Evolutionary conservation across 345 rosid genomes (phyloP), one percentile per base, ranked within the genome.

Genomic region (Dipteronia dyeriana): DNA sequence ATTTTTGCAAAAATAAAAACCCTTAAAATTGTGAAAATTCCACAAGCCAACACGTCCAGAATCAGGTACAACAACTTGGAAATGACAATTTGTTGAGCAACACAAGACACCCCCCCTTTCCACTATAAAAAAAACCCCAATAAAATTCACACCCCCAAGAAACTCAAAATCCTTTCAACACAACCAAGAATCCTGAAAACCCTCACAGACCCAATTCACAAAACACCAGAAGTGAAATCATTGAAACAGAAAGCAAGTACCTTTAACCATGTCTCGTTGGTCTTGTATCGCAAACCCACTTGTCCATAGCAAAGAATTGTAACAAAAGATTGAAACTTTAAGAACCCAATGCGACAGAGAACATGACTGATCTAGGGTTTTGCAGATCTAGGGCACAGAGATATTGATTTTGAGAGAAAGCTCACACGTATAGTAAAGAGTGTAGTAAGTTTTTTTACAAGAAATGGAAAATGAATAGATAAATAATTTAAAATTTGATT

Each of bases 361-460:
- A 17, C 25, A 68, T 11, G 73, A 84, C 70, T 70, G 83, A 82
- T 81, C 85, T 77, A 86, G 88, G 88, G 84, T 62, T 79, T 79
- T 53, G 64, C 79, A 84, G 92, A 86, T 84, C 89, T 88, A 71
- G 79, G 75, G 84, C 80, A 80, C 65, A 54, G 63, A 82, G 80
- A 78, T 26, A 68, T 11, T 49, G 77, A 73, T 81, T 68, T 75
- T 19, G 77, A 78, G 78, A 73, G 76, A 75, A 26, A 26, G 9
- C 22, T 9, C 43, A 73, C 23, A 47, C 29, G 61, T 26, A 63
- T 47, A 26, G 77, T 63, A 45, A 19, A 47, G 77, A 74, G 77
- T 62, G 77, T 29, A 61, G 71, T 61, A 59, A 59, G 25, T 59
- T 16, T 20, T 59, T 81, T 81, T 64, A 67, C 68, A 76, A 73